Conservation (phyloP, 164 flowering plant species). For the Vitis labrusca region DNA sequence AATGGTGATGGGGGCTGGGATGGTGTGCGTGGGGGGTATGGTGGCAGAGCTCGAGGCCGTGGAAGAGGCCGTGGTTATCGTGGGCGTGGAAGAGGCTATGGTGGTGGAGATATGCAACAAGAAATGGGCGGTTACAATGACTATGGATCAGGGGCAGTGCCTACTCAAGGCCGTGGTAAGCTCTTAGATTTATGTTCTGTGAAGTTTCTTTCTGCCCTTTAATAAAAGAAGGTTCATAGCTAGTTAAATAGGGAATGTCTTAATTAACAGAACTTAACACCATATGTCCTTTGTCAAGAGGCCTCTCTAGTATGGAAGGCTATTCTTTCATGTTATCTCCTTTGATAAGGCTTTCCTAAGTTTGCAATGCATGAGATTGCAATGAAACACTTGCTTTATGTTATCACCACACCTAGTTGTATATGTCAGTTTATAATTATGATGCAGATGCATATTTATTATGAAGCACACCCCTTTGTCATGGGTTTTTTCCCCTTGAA, state of each 20-base stretch:
- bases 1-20: constrained; percentile 45
- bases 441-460: no score
- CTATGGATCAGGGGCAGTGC: constrained; percentile 32
- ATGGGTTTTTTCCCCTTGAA: no score
- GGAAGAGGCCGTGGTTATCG: constrained; percentile 44
- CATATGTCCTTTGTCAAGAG: neutral
- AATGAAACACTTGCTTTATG: no score
- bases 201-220: neutral
- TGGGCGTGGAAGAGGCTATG: constrained; percentile 49
- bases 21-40: constrained; percentile 40
- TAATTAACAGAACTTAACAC: neutral
- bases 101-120: constrained; percentile 37
- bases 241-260: neutral
- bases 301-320: no score
- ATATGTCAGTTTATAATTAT: no score
- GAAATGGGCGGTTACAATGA: constrained; percentile 43
- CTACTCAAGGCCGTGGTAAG: constrained; percentile 45
- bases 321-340: no score
- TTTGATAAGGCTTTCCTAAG: no score
- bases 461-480: no score
- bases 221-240: neutral
- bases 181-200: neutral
- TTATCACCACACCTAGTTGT: no score
- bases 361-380: no score
- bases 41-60: constrained; percentile 47